Evolutionary conservation across 1,139 yeast genomes (phyloP).

Genomic region (Sporopachydermia cereana): DNA sequence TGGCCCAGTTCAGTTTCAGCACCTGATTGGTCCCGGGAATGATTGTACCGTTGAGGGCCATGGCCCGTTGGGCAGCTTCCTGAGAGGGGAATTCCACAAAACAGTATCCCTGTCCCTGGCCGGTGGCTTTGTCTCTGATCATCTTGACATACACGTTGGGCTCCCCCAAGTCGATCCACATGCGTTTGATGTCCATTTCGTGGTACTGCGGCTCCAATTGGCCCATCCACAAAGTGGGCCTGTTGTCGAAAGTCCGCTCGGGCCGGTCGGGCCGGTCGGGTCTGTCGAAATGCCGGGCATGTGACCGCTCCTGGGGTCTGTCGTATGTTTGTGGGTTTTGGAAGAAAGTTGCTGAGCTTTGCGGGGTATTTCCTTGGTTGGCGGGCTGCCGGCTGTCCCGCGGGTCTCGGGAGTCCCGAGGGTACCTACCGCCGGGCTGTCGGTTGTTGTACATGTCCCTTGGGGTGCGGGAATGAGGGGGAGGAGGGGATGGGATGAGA

Average conservation of each 20-base stretch:
- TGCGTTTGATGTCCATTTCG: slow-evolving; percentile 49
- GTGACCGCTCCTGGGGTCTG: no score
- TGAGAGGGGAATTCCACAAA: slow-evolving; percentile 69
- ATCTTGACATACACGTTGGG: slow-evolving; percentile 44
- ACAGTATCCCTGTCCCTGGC: slow-evolving; percentile 64
- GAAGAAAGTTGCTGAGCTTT: no score
- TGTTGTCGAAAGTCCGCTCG: slow-evolving; percentile 19
- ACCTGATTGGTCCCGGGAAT: slow-evolving; percentile 51
- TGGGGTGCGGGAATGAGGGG: no score
- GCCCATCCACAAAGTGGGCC: slow-evolving; percentile 76
- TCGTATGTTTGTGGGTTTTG: no score
- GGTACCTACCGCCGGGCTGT: no score
- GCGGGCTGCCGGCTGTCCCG: background rate
- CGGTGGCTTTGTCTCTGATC: slow-evolving; percentile 39
- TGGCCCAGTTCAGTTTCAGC: slow-evolving; percentile 80
- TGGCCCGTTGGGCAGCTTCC: slow-evolving; percentile 59
- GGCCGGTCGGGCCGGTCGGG: background rate
- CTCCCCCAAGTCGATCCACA: slow-evolving; percentile 52
- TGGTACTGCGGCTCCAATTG: slow-evolving; percentile 84
- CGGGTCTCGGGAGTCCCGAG: background rate
- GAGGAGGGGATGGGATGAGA: no score
- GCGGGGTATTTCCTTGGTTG: no score
- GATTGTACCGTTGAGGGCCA: slow-evolving; percentile 53
- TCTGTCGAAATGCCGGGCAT: no score
- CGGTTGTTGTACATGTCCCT: no score